Evolutionary conservation across 441 rosid genomes (phyloP), one percentile per base, ranked within the genome.

Genomic region (Hura crepitans): DNA sequence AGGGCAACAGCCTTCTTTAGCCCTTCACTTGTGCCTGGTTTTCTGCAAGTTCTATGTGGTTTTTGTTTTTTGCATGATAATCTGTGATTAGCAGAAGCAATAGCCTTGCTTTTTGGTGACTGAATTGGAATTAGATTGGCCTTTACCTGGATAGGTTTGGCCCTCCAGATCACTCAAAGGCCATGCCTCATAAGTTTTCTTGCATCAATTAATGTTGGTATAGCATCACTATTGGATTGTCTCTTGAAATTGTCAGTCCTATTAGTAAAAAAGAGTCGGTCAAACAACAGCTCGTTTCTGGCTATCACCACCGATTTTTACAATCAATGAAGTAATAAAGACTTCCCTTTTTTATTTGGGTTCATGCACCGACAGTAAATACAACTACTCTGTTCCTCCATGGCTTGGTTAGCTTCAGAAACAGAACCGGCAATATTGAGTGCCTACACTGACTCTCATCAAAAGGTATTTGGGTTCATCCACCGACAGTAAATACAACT

Each of bases 1-100:
- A 37, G n/a, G 51, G 25, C 45, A 23, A 5, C n/a, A 51, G 30
- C 47, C 14, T 47, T 20, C 27, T 10, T 10, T 12, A 18, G 10
- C 22, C 14, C 7, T 43, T 45, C 67, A 63, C 7, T 23, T 13
- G 7, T 46, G 42, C 8, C 7, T 37, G 7, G 5, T 10, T 25
- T 28, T 23, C 47, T 13, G 35, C 58, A 61, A 8, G 28, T 5
- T 6, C n/a, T 37, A 1, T 20, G 46, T 20, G 11, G 18, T 66
- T 13, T 66, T 18, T 33, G 69, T 20, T 37, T 13, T 66, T 67
- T 25, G 50, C 62, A 67, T 54, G 25, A 53, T 67, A 53, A 53
- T 67, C 62, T 53, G 70, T 37, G 50, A 30, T 12, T 22, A 67
- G 17, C 46, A 51, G 47, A 31, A 66, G 13, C 25, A 28, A 1